Evolutionary conservation across 2,329 filamentous ascomycete genomes (phyloP), one percentile per base, ranked within the genome.

Genomic region (Rutstroemia sydowiana): DNA sequence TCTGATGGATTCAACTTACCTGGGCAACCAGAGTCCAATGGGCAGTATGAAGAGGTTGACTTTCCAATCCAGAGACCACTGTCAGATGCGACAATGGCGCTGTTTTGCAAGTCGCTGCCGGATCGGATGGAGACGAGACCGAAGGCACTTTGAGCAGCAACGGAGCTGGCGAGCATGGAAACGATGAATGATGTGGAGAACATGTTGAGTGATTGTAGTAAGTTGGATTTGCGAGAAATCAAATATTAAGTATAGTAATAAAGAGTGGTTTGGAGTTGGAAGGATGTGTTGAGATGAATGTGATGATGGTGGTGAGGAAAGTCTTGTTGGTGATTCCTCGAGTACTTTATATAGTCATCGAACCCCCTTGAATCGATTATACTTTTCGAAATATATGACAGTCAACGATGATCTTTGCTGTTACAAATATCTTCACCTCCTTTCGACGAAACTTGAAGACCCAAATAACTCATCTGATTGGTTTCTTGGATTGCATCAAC

Each of bases 91-190:
- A 11, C 26, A 41, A 54, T 51, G n/a, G 13, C n/a, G 16, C 26
- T 14, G 32, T 6, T n/a, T 36, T 54, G 48, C n/a, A 47, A 10
- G 11, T 26, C 7, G 4, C 7, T 32, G 14, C 48, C 48, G 1
- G 47, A 45, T 14, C 18, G 9, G 36, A 50, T 47, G 26, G 73
- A 1, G 20, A 52, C 18, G 8, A 54, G 36, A 3, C 28, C 11
- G 18, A 54, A 54, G 10, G 37, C 26, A 30, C 18, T 13, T 16
- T 10, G 18, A 30, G 52, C 52, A 28, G n/a, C 48, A 41, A 43
- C 48, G 14, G 50, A 23, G 52, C 52, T 28, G 28, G 53, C 43
- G 21, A 55, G 40, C 45, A 52, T 28, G 20, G 53, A 41, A 18
- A 45, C 45, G 40, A 55, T 30, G 50, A 53, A 34, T n/a, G 44